Evolutionary conservation across 768 basidiomycete genomes (phyloP), one percentile per base, ranked within the genome.

Genomic region (Mycena albidolilacea): DNA sequence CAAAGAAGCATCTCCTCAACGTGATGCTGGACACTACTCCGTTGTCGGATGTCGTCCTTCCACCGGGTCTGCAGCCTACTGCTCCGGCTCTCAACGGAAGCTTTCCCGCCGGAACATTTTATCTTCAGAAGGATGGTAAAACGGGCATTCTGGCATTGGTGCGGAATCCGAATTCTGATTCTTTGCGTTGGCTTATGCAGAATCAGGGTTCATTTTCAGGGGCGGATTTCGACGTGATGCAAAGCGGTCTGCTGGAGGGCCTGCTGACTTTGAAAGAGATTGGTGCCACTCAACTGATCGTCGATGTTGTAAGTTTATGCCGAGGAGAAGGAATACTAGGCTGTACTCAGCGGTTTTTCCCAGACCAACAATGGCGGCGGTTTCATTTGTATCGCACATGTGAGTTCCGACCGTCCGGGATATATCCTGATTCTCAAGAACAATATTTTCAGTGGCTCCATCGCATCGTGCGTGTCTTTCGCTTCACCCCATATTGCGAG

Each of bases 361-460:
- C n/a, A 88, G 87, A 83, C 84, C 3, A 88, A 88, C 70, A 89
- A 88, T 67, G 88, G 87, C 57, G 87, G 87, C 72, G 87, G 88
- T n/a, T 91, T 86, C 81, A 89, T 91, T 70, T 91, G 90, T 76
- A 82, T 88, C 54, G 89, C 90, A 11, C 88, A 90, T 78, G 89
- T 90, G 76, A 79, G 88, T 68, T 38, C 1, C 57, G 17, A 17
- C 21, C 17, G 35, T 7, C 21, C 59, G 3, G 21, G 19, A 30
- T 30, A 14, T 17, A 39, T 19, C n/a, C 19, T 35, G 46, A 59
- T 50, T 38, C 8, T 23, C 30, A 30, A 46, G 71, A 44, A 62
- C 50, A 50, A 30, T 11, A 14, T 37, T 44, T 21, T 17, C 61
- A 87, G 85, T 87, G 84, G 84, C 81, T 87, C 38, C 87, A 86